Conservation (phyloP, 768 basidiomycete genomes). For the Boletus patriciae region DNA sequence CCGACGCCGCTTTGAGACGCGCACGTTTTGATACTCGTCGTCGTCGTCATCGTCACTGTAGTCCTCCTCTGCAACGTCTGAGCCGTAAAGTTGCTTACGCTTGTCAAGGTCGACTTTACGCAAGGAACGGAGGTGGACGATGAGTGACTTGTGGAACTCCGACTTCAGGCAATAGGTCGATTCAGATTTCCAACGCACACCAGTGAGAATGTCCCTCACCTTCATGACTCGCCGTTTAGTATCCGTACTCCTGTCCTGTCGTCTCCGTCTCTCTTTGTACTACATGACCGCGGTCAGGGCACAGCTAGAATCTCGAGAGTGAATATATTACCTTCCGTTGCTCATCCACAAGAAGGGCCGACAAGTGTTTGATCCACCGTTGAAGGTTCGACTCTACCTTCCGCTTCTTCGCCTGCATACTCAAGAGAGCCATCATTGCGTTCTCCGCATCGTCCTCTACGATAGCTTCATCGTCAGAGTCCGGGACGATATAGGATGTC, state of each 20-base stretch:
- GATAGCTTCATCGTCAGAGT: conserved; percentile 69
- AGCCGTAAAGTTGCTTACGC: conserved; percentile 44
- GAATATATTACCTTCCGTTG: conserved; percentile 58
- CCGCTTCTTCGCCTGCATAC: conserved; percentile 36
- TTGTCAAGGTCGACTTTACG: conserved; percentile 60
- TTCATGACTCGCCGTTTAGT: conserved; percentile 55
- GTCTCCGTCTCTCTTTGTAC: conserved; percentile 66
- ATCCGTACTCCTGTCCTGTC: conserved; percentile 47
- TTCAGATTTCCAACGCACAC: background rate
- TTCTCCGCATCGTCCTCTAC: conserved; percentile 39
- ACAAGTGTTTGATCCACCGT: conserved; percentile 68
- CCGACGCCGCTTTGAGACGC: conserved; percentile 32
- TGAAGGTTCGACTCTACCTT: conserved; percentile 50
- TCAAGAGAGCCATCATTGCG: conserved; percentile 31
- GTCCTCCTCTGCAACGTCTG: conserved; percentile 39
- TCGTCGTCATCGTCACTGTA: conserved; percentile 38
- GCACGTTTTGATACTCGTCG: conserved; percentile 35
- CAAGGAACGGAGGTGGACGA: conserved; percentile 55
- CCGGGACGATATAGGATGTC: conserved; percentile 63
- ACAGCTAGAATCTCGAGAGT: background rate
- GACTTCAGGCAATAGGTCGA: conserved; percentile 40
- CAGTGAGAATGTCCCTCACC: conserved; percentile 39
- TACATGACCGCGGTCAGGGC: conserved; percentile 27
- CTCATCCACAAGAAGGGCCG: conserved; percentile 59
- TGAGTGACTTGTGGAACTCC: conserved; percentile 67